Base-by-base conservation (phyloP, 306 rosid genomes). In the Canavalia gladiata region DNA sequence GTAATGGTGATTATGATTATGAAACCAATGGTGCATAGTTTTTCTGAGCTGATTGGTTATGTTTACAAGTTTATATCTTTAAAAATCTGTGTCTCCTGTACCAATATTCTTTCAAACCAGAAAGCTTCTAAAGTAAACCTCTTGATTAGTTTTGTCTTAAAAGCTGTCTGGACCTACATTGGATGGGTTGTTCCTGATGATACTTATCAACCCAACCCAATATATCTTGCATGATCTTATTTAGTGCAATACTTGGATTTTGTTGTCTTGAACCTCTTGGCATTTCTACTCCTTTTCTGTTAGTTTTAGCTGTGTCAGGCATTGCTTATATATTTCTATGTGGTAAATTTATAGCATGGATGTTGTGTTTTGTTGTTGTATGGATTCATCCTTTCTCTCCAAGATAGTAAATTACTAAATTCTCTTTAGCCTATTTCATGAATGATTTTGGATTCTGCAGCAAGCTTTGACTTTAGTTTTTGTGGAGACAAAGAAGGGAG, bases 401-500 rank as follows among this genome's bases (percentile, higher is more conserved):
- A 2, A 37, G 31, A 56, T 39, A 75, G 41, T 18, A 55, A 37
- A 39, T 30, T 59, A 35, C 67, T 30, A 34, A 54, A 75, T 75
- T 62, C 41, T 64, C 51, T 45, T 55, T 1, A 70, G 43, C 10
- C 41, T 43, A 76, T 39, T 51, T 42, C 3, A 28, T 72, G 18
- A 31, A 6, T 66, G 78, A 35, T 64, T 68, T 76, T 77, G 43
- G 52, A 68, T 49, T 58, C 81, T 78, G 78, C 97, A 95, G 98
- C 99, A 95, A 92, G 86, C 98, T 72, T 87, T 95, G 82, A 95
- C 98, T 33, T 88, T 95, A 82, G 98, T 95, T 58, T 93, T 95
- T 87, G 99, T 95, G 87, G 99, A 95, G 96, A 95, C 99, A 79
- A 95, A 95, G 88, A 95, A 95, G 85, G 98, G 99, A 87, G 99